A percentile compares a stretch with the other conserved stretches of the same genome.
phyloP scores from a whole-genome alignment of 202 grass and related monocot species.

The Eragrostis tef region DNA sequence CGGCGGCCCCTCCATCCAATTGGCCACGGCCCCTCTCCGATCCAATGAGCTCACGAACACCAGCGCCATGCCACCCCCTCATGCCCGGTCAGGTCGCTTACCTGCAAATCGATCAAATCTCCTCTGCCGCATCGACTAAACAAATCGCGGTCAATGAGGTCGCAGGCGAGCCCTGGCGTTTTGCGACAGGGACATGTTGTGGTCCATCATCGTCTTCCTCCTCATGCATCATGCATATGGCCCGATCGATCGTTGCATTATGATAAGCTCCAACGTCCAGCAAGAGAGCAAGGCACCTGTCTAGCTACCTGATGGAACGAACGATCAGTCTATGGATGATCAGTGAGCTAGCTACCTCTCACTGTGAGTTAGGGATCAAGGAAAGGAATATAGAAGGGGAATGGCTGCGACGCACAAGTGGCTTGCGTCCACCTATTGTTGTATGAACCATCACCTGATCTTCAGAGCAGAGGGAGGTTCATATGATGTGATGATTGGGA shows the following conservation, averaged over 20 bases:
- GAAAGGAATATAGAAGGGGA: neutral
- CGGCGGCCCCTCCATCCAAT: constrained; percentile 33
- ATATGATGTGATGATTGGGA: constrained; percentile 46
- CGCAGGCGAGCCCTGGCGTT: constrained; percentile 19
- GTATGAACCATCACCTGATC: constrained; percentile 34
- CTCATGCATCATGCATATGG: constrained; percentile 3
- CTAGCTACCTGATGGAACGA: constrained; percentile 9
- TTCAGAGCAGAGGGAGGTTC: neutral
- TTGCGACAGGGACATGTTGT: constrained; percentile 68
- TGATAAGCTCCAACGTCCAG: constrained; percentile 42
- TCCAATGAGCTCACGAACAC: neutral
- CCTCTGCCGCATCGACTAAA: constrained; percentile 27
- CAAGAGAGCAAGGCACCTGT: constrained; percentile 43
- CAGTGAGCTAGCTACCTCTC: neutral
- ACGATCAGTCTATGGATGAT: neutral
- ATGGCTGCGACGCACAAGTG: constrained; percentile 25
- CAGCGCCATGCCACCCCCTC: constrained; percentile 7
- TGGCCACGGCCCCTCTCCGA: constrained; percentile 10
- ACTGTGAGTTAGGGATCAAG: neutral
- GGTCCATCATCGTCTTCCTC: constrained; percentile 43
- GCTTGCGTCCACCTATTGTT: constrained; percentile 10
- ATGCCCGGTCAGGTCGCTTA: constrained; percentile 31
- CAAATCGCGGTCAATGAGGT: constrained; percentile 48
- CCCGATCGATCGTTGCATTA: constrained; percentile 37
- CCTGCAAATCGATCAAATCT: constrained; percentile 33